Base-by-base conservation (phyloP, 108 stramenopile genomes). In the Nannochloropsis salina region DNA sequence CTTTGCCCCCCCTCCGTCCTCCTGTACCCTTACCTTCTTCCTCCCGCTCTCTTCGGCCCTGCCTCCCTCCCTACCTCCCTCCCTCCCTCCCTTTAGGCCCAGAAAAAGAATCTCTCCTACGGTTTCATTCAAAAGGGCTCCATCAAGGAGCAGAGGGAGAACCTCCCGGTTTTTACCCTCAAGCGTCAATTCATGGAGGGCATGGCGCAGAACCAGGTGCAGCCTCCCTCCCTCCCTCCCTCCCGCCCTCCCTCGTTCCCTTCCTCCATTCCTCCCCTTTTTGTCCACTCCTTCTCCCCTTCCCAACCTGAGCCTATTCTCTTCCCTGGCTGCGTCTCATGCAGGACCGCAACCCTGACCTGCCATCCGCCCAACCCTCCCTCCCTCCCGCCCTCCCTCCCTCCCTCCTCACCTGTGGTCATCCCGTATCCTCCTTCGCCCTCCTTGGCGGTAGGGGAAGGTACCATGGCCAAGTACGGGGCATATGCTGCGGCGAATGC, bases 111-210 rank as follows among this genome's bases (percentile, higher is more conserved):
- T 9, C 92, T 98, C 15, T 92, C 94, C 80, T 97, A 94, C 86
- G 99, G 99, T 80, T 95, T 96, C 82, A 94, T 97, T 80, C 93
- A 94, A 21, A 96, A 88, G 90, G 96, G 96, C 89, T 93, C 92
- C 45, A 92, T 99, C 85, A 95, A 94, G 88, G 97, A 98, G 88
- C 99, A 99, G 89, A 92, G 99, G 42, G 96, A 97, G 45, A 89
- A 92, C 31, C 93, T 99, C 79, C 99, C 99, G 9, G 94, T 99
- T 51, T 94, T 91, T 81, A 86, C 90, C 83, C 92, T 98, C 51
- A 97, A 97, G 89, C 45, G 47, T 31, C 81, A 88, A 84, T 9
- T 12, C 47, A 51, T n/a, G n/a, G n/a, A n/a, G n/a, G n/a, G n/a
- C n/a, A n/a, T n/a, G n/a, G n/a, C n/a, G n/a, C n/a, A n/a, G n/a